A percentile compares a stretch with the other conserved stretches of the same genome.
Conservation (phyloP, 768 basidiomycete species). For the Lactarius psammicola region DNA sequence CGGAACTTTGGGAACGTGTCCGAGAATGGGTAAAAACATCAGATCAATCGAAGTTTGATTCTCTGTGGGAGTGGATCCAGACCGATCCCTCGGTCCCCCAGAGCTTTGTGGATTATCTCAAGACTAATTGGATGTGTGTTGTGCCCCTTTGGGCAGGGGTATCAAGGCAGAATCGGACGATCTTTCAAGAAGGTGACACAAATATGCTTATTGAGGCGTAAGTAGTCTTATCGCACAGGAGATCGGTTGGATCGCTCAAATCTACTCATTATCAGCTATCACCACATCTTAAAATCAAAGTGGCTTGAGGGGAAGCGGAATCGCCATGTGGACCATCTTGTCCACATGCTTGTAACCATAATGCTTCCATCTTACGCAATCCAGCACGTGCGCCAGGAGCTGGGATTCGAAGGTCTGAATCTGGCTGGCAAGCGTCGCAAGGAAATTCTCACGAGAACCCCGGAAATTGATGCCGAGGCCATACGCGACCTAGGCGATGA, state of each 20-base stretch:
- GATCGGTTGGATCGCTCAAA: not conserved
- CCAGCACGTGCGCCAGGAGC: not conserved
- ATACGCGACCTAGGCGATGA: not conserved
- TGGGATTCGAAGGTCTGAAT: constrained; percentile 2
- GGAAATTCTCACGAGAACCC: not conserved
- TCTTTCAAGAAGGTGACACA: constrained; percentile 12
- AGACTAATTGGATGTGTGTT: not conserved
- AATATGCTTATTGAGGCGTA: constrained; percentile 16
- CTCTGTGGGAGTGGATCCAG: not conserved
- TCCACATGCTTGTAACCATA: not conserved
- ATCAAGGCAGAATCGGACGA: not conserved
- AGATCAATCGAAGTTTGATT: not conserved
- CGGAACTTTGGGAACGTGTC: not conserved
- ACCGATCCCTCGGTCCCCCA: not conserved
- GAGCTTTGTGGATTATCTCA: not conserved
- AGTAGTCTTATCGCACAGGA: not conserved
- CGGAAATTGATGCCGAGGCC: not conserved
- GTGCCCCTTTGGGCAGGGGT: too few species aligned
- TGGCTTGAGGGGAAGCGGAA: constrained; percentile 10
- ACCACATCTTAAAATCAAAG: constrained; percentile 5
- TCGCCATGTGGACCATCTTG: not conserved
- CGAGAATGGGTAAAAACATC: not conserved
- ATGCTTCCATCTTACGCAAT: not conserved
- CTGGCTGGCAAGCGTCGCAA: not conserved
- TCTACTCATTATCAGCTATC: not conserved